These are phyloP conservation scores for Zygosaccharomyces sapae DNA, from an alignment of 1,139 yeast genomes.

Conservation along the genomic window DNA sequence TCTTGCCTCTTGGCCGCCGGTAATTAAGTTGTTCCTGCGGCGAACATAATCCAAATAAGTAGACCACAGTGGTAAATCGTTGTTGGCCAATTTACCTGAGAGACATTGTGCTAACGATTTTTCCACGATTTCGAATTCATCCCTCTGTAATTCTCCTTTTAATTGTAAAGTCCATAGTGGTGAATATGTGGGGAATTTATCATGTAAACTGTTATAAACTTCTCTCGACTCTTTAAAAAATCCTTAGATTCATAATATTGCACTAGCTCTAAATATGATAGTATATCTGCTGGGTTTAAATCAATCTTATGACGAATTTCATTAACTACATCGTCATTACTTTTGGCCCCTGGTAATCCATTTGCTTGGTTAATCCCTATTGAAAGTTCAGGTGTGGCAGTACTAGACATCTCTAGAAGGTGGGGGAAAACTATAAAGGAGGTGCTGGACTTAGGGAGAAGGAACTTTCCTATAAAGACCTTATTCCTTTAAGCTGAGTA, in stretches of 20 bases:
- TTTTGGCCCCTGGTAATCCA: conserved; percentile 12
- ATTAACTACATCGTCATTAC: conserved; percentile 15
- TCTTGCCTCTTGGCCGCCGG: conserved; percentile 84
- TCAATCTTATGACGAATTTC: conserved; percentile 17
- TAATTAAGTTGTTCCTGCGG: conserved; percentile 69
- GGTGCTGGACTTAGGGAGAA: background rate
- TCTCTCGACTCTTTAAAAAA: conserved; percentile 59
- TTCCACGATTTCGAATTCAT: conserved; percentile 57
- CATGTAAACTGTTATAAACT: conserved; percentile 58
- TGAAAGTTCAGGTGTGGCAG: conserved; percentile 16
- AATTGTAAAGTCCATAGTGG: conserved; percentile 72
- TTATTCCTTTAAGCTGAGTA: background rate
- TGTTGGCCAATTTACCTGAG: conserved; percentile 31
- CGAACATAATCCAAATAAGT: conserved; percentile 75
- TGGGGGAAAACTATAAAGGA: background rate
- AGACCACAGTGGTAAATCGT: conserved; percentile 53
- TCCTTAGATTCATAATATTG: conserved; percentile 54
- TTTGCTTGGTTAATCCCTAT: conserved; percentile 12
- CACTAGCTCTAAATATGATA: conserved; percentile 56
- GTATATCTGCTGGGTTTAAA: conserved; percentile 53
- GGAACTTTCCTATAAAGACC: background rate
- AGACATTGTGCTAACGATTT: conserved; percentile 30
- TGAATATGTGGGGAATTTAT: conserved; percentile 59
- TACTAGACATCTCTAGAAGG: conserved; percentile 11
- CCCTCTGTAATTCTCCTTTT: conserved; percentile 61